Percentiles rank a stretch among this genome's conserved stretches.
phyloP scores from a whole-genome alignment of 768 basidiomycete species.

The Tricholoma bakamatsutake region DNA sequence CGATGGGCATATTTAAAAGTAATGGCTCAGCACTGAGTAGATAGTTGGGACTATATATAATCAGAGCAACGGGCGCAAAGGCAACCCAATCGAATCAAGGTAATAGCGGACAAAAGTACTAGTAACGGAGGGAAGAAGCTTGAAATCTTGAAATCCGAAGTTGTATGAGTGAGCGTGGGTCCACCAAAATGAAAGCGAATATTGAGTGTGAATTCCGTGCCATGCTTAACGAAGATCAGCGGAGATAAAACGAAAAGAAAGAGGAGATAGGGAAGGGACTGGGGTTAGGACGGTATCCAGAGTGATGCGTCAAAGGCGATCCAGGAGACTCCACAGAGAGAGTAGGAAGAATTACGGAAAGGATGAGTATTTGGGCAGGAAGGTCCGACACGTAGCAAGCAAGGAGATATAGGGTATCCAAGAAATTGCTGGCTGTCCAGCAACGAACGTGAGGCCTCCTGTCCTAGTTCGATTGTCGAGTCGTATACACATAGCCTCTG shows the following conservation, averaged over 20 bases:
- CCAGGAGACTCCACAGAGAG: neutral
- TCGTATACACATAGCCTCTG: neutral
- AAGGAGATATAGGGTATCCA: neutral
- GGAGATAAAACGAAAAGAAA: neutral
- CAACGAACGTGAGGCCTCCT: neutral
- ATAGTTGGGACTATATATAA: neutral
- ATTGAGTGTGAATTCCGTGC: neutral
- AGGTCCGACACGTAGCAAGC: neutral
- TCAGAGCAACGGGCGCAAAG: neutral
- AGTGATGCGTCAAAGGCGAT: neutral
- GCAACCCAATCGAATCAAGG: neutral
- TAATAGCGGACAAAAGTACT: neutral
- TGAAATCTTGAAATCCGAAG: neutral
- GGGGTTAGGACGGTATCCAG: neutral
- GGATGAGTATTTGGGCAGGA: neutral
- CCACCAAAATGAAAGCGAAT: neutral
- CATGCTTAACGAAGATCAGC: neutral
- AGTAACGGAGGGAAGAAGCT: constrained; percentile 1
- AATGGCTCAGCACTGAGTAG: neutral
- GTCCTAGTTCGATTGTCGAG: neutral
- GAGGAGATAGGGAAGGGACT: neutral
- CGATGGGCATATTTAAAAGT: neutral
- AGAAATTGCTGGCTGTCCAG: neutral
- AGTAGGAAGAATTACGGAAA: neutral
- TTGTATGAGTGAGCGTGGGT: constrained; percentile 8